These are phyloP conservation scores for Barbarea vulgaris DNA, from an alignment of 345 rosid genomes.

Conservation along the genomic window DNA sequence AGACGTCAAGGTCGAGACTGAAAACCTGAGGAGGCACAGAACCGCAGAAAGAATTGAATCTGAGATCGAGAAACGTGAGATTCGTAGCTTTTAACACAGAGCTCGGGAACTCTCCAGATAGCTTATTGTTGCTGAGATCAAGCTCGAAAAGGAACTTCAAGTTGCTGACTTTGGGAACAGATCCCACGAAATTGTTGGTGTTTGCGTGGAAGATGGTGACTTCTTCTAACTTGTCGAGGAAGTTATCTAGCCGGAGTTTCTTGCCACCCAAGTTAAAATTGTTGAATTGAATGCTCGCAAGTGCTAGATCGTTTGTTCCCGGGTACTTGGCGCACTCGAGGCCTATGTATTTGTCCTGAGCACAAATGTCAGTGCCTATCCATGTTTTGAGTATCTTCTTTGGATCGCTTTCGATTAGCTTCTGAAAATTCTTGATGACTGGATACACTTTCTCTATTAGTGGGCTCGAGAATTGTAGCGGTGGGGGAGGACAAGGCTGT, in stretches of 20 bases:
- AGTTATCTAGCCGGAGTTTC: constrained; percentile 56
- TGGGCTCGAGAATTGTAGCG: constrained; percentile 33
- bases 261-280: constrained; percentile 72
- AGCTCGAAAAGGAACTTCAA: constrained; percentile 79
- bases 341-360: constrained; percentile 51
- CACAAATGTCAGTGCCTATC: constrained; percentile 73
- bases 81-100: constrained; percentile 57
- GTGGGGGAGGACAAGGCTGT: constrained; percentile 13
- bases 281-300: constrained; percentile 83
- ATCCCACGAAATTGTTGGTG: constrained; percentile 69
- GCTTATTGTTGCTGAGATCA: constrained; percentile 75
- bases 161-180: constrained; percentile 53
- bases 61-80: constrained; percentile 66
- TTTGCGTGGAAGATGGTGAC: constrained; percentile 86
- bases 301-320: constrained; percentile 63
- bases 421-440: constrained; percentile 70
- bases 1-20: constrained; percentile 56
- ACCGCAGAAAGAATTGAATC: constrained; percentile 71
- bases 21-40: constrained; percentile 76
- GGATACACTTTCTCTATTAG: constrained; percentile 52
- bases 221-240: constrained; percentile 70
- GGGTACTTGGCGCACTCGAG: constrained; percentile 80
- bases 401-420: constrained; percentile 66
- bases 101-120: constrained; percentile 71
- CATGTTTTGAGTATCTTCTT: constrained; percentile 67